A percentile compares a stretch with the other conserved stretches of the same genome.
Conservation (phyloP, 177 flowering plant genomes). For the Vitis hybrid region DNA sequence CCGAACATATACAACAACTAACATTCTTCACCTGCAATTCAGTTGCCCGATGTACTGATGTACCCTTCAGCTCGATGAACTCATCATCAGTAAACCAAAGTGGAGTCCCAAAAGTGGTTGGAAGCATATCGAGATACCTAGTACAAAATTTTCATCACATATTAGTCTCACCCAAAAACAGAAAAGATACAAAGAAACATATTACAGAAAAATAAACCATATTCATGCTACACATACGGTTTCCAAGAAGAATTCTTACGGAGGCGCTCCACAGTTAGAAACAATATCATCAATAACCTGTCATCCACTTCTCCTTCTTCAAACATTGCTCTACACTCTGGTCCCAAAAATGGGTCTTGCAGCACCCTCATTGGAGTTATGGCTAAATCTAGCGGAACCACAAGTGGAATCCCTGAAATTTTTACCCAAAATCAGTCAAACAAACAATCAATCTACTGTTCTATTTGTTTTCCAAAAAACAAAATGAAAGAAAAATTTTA, state of each 20-base stretch:
- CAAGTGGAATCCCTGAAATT: slow-evolving; percentile 59
- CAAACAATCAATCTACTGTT: too few relatives aligned
- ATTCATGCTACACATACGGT: slow-evolving; percentile 57
- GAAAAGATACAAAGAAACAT: not conserved
- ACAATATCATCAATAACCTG: slow-evolving; percentile 77
- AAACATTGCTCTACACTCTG: slow-evolving; percentile 82
- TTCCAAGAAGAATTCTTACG: slow-evolving; percentile 90
- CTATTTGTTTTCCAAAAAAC: too few relatives aligned
- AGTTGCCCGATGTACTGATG: slow-evolving; percentile 73
- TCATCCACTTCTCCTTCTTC: slow-evolving; percentile 97
- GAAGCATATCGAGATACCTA: slow-evolving; percentile 95
- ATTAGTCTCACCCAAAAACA: slow-evolving; percentile 4
- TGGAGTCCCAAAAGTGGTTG: slow-evolving; percentile 74
- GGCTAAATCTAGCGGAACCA: slow-evolving; percentile 86
- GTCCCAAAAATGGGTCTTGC: slow-evolving; percentile 80
- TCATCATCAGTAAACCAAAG: slow-evolving; percentile 95
- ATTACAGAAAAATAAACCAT: not conserved
- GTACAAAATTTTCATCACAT: not conserved
- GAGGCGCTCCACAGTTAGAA: slow-evolving; percentile 76
- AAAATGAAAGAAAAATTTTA: too few relatives aligned
- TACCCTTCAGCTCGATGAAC: slow-evolving; percentile 80
- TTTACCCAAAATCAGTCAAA: not conserved
- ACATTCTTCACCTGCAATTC: slow-evolving; percentile 63
- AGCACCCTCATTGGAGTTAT: slow-evolving; percentile 98
- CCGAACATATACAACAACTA: not conserved